phyloP scores from a whole-genome alignment of 2,329 filamentous ascomycete species.

The Daldinia sp. region DNA sequence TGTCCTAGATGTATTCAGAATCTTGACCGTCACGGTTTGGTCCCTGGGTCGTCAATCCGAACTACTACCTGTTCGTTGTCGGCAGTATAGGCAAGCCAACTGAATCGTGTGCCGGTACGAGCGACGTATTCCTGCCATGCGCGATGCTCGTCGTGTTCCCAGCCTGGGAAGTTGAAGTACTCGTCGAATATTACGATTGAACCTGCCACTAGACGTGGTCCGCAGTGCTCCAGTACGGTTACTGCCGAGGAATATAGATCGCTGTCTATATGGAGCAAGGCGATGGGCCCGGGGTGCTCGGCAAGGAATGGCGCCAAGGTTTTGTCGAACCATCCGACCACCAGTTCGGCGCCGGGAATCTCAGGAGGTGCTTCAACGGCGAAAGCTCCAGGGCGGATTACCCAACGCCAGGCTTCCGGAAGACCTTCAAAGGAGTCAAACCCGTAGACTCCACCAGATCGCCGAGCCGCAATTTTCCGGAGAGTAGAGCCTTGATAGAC shows the following conservation, averaged over 20 bases:
- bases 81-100: slow-evolving; percentile 1
- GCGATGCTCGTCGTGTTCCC: slow-evolving; percentile 1
- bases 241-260: slow-evolving; percentile 1
- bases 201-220: slow-evolving; percentile 1
- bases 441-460: slow-evolving; percentile 2
- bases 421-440: slow-evolving; percentile 2
- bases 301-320: background rate
- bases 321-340: slow-evolving; percentile 4
- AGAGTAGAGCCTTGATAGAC: background rate
- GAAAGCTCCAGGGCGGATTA: background rate
- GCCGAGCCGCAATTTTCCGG: background rate
- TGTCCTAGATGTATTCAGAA: no score
- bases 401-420: background rate
- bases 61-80: slow-evolving; percentile 1
- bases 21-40: background rate
- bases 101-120: background rate
- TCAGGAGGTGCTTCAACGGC: background rate
- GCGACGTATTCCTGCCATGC: slow-evolving; percentile 3
- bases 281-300: background rate
- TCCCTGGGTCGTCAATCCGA: background rate
- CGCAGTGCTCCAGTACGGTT: slow-evolving; percentile 2
- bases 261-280: background rate
- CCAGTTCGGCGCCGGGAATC: background rate
- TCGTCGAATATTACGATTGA: slow-evolving; percentile 4
- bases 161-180: slow-evolving; percentile 1